These are phyloP conservation scores for Lepraria neglecta DNA, from an alignment of 495 filamentous ascomycete species.

Conservation along the genomic window DNA sequence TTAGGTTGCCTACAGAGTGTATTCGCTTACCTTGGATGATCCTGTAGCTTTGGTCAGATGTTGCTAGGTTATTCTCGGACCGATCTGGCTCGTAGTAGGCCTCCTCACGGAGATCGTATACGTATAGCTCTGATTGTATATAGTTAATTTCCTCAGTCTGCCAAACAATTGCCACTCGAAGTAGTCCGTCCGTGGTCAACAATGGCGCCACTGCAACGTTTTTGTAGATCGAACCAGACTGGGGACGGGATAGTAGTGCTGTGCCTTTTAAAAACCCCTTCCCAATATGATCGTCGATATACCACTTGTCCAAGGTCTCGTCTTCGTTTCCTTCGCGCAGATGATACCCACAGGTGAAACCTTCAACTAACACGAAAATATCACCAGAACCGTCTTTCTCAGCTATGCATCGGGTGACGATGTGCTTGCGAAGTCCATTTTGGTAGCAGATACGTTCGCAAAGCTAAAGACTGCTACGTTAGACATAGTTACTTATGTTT, in stretches of 20 bases:
- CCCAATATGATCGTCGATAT: not conserved
- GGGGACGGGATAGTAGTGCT: constrained; percentile 3
- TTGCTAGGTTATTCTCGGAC: not conserved
- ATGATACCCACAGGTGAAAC: not conserved
- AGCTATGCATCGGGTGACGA: not conserved
- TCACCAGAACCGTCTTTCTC: not conserved
- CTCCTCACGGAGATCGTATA: constrained; percentile 6
- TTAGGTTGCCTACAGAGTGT: constrained; percentile 3
- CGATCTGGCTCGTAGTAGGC: not conserved
- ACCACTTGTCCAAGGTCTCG: too few relatives aligned
- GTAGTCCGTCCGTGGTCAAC: not conserved
- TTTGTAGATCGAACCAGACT: not conserved
- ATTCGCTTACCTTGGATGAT: constrained; percentile 17
- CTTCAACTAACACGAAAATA: not conserved
- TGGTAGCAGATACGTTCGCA: not conserved
- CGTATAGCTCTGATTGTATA: constrained; percentile 5
- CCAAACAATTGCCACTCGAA: constrained; percentile 8
- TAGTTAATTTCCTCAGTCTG: not conserved
- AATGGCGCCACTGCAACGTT: not conserved
- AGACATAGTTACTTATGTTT: not conserved
- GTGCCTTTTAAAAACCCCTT: not conserved
- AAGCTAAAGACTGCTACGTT: not conserved
- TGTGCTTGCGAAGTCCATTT: not conserved
- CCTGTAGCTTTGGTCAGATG: not conserved
- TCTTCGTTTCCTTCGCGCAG: too few relatives aligned